Evolutionary conservation across 805 yeast genomes (phyloP), one percentile per base, ranked within the genome.

Genomic region (Metschnikowia koreensis): DNA sequence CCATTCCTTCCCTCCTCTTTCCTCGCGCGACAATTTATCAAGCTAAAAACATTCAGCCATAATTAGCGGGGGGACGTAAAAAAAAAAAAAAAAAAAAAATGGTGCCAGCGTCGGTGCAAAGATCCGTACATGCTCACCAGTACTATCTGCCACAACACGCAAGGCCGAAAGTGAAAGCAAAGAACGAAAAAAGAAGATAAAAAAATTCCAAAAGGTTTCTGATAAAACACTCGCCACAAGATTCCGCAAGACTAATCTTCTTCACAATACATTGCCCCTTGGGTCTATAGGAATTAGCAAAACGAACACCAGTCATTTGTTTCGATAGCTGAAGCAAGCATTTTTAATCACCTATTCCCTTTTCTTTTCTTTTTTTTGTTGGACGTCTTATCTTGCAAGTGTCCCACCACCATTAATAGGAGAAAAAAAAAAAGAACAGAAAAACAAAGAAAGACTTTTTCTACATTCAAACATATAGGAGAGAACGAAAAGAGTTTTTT

Each of bases 81-180:
- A 22, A 22, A 22, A 22, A 22, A 22, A 22, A 22, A 22, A 22
- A 22, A 22, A 15, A 27, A 26, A n/a, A 7, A 29, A 7, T 28
- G 34, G 44, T 22, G 17, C 44, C 44, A 41, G 22, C 44, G 15
- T 5, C 31, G 29, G 15, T 12, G 36, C 44, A 41, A 41, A 39
- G 15, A 41, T 15, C 44, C 44, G 44, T 41, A 41, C 44, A 41
- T 29, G 36, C 44, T 29, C 29, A 43, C 10, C 39, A 43, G 31
- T 17, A 33, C 13, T 43, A 26, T 22, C 46, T 34, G 39, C 28
- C 39, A 22, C 40, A 33, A 15, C 27, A 16, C 27, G 27, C 44
- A 41, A 27, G 29, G 37, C 16, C 16, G 36, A 41, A 40, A 28
- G 22, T 28, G 12, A 7, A 41, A 28, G 44, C 36, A 41, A 28